Evolutionary conservation across 768 basidiomycete genomes (phyloP).

Genomic region (Polyporus arcularius): DNA sequence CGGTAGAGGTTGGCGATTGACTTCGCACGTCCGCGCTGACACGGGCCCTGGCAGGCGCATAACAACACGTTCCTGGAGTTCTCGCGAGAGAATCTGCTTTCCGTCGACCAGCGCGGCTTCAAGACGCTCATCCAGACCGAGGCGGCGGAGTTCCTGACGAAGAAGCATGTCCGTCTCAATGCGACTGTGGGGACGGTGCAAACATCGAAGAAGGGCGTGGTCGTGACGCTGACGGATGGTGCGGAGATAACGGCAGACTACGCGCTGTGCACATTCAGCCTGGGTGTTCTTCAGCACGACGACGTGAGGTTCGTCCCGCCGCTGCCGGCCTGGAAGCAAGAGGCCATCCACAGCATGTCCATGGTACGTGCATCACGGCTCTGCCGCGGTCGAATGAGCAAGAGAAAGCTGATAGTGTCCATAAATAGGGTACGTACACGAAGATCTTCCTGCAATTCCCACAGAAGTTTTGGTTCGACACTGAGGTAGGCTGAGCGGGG

Average conservation of each 20-base stretch:
- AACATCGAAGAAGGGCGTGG: slow-evolving; percentile 47
- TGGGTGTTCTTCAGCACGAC: slow-evolving; percentile 67
- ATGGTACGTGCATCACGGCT: slow-evolving; percentile 55
- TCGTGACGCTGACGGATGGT: slow-evolving; percentile 48
- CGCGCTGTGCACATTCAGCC: slow-evolving; percentile 66
- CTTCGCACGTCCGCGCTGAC: slow-evolving; percentile 11
- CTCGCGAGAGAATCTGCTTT: slow-evolving; percentile 53
- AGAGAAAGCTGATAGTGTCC: neutral
- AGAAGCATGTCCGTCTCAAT: slow-evolving; percentile 49
- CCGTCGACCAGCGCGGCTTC: slow-evolving; percentile 65
- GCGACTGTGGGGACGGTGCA: slow-evolving; percentile 49
- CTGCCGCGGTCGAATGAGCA: slow-evolving; percentile 3
- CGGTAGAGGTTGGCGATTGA: slow-evolving; percentile 6
- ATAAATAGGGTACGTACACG: slow-evolving; percentile 52
- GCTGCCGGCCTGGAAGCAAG: slow-evolving; percentile 58
- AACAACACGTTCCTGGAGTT: slow-evolving; percentile 62
- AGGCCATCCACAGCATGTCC: slow-evolving; percentile 61
- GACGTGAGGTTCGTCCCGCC: slow-evolving; percentile 58
- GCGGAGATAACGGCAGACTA: slow-evolving; percentile 51
- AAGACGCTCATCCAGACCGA: slow-evolving; percentile 56
- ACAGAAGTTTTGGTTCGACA: slow-evolving; percentile 58
- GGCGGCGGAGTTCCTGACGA: slow-evolving; percentile 53
- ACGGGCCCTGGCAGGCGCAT: slow-evolving; percentile 46
- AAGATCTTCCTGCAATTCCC: slow-evolving; percentile 70
- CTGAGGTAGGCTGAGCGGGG: slow-evolving; percentile 33